Percentiles rank a stretch among this genome's conserved stretches.
Evolutionary conservation across 2,329 filamentous ascomycete genomes (phyloP).

Genomic region (Arthrobotrys megalospora): DNA sequence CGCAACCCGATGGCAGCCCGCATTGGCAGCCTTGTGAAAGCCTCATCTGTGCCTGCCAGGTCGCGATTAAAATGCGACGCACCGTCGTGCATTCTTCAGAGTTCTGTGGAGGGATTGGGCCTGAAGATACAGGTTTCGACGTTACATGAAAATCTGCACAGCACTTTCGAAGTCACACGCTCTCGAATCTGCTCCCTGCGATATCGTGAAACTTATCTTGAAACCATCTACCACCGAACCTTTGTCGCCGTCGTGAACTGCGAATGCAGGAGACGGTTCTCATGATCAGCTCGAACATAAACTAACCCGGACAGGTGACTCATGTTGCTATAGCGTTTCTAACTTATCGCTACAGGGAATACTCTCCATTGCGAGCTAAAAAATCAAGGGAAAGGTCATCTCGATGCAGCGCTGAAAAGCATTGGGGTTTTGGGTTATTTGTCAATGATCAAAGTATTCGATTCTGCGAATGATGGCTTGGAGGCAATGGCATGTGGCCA

Average conservation of each 20-base stretch:
- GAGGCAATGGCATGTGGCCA: conserved; percentile 50
- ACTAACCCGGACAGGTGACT: conserved; percentile 38
- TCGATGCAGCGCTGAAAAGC: background rate
- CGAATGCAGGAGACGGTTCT: conserved; percentile 42
- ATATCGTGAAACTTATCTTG: conserved; percentile 40
- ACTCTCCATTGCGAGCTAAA: conserved; percentile 3
- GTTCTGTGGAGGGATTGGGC: background rate
- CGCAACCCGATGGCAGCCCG: conserved; percentile 41
- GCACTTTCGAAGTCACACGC: conserved; percentile 9
- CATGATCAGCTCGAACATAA: conserved; percentile 45
- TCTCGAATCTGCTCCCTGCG: conserved; percentile 1
- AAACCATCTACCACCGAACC: conserved; percentile 10
- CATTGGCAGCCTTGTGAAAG: conserved; percentile 57
- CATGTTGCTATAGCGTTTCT: conserved; percentile 17
- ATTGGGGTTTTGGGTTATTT: conserved; percentile 22
- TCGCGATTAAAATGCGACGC: conserved; percentile 41
- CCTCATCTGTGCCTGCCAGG: conserved; percentile 54
- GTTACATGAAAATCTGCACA: conserved; percentile 23
- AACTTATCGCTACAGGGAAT: conserved; percentile 28
- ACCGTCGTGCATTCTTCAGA: conserved; percentile 9
- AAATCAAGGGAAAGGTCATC: background rate
- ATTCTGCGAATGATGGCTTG: conserved; percentile 26
- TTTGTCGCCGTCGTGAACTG: conserved; percentile 15
- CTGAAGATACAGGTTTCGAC: conserved; percentile 6
- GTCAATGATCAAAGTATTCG: conserved; percentile 34